Evolutionary conservation across 495 filamentous ascomycete genomes (phyloP).

Genomic region (Trichoderma erinaceum): DNA sequence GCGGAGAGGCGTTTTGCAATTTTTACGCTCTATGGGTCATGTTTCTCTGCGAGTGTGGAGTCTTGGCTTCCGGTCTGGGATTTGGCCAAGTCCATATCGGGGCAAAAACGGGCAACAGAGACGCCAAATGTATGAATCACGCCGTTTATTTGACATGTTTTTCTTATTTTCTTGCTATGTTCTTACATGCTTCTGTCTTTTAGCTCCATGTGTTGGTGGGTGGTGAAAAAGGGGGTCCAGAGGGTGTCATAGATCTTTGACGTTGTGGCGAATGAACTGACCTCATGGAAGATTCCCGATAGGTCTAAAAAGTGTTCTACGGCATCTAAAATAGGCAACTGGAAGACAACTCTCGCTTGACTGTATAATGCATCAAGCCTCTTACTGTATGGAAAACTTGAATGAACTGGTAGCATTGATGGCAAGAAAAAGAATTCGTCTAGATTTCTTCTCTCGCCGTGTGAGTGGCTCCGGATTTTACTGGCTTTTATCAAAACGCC

Average conservation of each 20-base stretch:
- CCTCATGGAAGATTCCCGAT: too few relatives aligned
- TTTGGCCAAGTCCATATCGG: neutral
- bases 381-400: too few relatives aligned
- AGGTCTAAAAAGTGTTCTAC: too few relatives aligned
- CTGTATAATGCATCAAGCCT: too few relatives aligned
- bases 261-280: too few relatives aligned
- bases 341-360: too few relatives aligned
- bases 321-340: too few relatives aligned
- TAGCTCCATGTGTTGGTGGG: neutral
- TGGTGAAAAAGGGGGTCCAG: neutral
- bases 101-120: conserved; percentile 5
- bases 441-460: too few relatives aligned
- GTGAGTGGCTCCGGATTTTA: neutral
- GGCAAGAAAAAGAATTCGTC: neutral
- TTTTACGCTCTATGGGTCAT: neutral
- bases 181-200: neutral
- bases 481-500: neutral
- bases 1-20: too few relatives aligned
- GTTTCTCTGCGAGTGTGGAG: neutral
- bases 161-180: neutral
- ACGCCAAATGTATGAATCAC: conserved; percentile 6
- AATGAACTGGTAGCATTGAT: too few relatives aligned
- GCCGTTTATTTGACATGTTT: neutral
- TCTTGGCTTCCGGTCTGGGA: conserved; percentile 2
- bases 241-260: too few relatives aligned